Conservation (phyloP, 495 filamentous ascomycete species). For the Tuber calosporum region DNA sequence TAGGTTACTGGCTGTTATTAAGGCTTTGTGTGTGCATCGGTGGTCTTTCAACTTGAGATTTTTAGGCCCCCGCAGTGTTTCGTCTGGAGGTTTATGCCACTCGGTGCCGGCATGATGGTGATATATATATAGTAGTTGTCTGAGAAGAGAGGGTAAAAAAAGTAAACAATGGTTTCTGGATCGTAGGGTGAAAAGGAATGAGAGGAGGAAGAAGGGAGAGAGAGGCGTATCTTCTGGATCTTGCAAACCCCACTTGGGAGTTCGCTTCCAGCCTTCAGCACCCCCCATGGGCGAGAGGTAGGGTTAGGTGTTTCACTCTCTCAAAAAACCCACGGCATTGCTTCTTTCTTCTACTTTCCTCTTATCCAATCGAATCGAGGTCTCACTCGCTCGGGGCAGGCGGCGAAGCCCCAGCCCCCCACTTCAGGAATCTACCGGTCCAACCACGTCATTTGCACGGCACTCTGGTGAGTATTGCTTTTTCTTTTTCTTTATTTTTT, state of each 20-base stretch:
- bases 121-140: neutral
- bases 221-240: neutral
- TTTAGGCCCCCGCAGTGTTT: neutral
- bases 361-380: neutral
- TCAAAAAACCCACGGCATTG: neutral
- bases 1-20: neutral
- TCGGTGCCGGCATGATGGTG: neutral
- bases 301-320: neutral
- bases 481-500: neutral
- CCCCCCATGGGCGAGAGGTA: neutral
- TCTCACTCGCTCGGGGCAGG: neutral
- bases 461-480: neutral
- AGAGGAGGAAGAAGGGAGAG: neutral
- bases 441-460: neutral
- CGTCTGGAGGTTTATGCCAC: neutral
- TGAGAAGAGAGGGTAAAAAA: neutral
- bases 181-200: neutral
- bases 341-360: neutral
- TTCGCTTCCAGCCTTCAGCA: neutral
- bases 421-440: neutral
- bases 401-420: neutral
- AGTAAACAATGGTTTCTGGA: neutral
- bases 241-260: neutral
- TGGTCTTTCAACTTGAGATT: neutral
- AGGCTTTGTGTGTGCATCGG: neutral